Percentiles rank a stretch among this genome's conserved stretches.
Evolutionary conservation across 176 grass and related monocot species (phyloP).

Genomic region (Lolium multiflorum): DNA sequence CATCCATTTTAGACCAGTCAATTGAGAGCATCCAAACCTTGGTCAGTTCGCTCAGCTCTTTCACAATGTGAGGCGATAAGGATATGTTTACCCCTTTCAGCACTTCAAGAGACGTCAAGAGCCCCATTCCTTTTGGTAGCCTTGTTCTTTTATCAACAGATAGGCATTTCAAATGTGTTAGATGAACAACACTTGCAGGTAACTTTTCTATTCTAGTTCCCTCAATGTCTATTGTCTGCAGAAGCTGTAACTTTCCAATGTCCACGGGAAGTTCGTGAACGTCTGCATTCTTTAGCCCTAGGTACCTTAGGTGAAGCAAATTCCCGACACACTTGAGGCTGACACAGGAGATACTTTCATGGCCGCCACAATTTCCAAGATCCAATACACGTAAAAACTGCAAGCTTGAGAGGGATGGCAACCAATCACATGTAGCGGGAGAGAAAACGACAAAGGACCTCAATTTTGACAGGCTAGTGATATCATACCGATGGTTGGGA

Average conservation of each 20-base stretch:
- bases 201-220: neutral
- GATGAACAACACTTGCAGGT: neutral
- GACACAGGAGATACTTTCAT: neutral
- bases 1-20: accelerated
- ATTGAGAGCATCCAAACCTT: neutral
- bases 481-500: no score
- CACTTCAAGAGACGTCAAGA: neutral
- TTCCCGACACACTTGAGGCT: neutral
- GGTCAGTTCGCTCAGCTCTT: neutral
- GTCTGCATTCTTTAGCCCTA: neutral
- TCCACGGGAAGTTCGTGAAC: neutral
- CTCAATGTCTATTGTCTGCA: neutral
- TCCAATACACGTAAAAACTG: neutral
- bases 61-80: neutral
- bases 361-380: neutral
- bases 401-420: no score
- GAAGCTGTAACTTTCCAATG: neutral
- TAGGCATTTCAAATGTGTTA: neutral
- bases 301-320: neutral
- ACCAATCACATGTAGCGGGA: no score
- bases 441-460: no score
- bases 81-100: neutral
- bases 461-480: no score
- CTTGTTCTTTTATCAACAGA: accelerated
- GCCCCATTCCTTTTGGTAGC: neutral